Evolutionary conservation across 2,329 filamentous ascomycete genomes (phyloP), one percentile per base, ranked within the genome.

Genomic region (Cladophialophora exuberans): DNA sequence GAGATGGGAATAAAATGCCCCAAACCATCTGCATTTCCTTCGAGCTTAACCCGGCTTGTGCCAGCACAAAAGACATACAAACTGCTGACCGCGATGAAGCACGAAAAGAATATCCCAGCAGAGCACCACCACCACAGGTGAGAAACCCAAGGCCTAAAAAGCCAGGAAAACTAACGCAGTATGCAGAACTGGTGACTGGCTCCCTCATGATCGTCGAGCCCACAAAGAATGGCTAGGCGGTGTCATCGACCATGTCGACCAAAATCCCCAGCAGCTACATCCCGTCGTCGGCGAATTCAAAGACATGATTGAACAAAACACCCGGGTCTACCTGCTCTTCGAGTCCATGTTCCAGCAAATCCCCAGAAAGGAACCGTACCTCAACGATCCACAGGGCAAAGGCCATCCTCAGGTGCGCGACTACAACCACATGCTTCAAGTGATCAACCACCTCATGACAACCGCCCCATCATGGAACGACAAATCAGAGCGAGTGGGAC

Each of bases 341-440:
- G 73, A 74, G 20, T 74, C 79, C 59, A 89, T 89, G 87, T 89
- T 87, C 70, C 75, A 81, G 25, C 83, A 89, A 70, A 75, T 89
- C 17, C 86, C 86, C 0, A 66, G 68, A 26, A 84, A 83, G 68
- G 72, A 77, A 15, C 81, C 81, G 0, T 89, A 89, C 70, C 66
- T 69, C 55, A 75, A 73, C 5, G 85, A 88, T 57, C 84, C 85
- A 0, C 55, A 41, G 22, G 55, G 55, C 3, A 83, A 80, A 1
- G 85, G 85, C 1, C 74, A 78, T 49, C 77, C 74, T 28, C 83
- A 87, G 69, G 81, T 90, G 53, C 79, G 82, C 6, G 79, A 87
- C 70, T 88, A 87, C 62, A 54, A 78, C 4, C 83, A 89, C 62
- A 84, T 90, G 82, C 76, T 90, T 17, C 72, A 75, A 18, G 76